phyloP scores from a whole-genome alignment of 2,329 filamentous ascomycete species.

The Fusarium heterosporum region DNA sequence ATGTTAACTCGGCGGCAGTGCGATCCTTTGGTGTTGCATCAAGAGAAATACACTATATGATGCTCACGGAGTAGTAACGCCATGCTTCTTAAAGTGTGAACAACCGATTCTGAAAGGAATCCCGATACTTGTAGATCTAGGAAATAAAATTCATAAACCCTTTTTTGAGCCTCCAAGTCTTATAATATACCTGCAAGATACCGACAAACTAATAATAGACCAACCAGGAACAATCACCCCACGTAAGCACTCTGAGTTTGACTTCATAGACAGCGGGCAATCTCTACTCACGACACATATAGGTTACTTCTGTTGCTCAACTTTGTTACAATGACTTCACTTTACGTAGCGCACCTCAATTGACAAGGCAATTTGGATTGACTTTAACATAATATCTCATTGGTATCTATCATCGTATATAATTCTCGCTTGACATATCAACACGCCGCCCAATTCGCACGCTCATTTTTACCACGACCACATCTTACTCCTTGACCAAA shows the following conservation, averaged over 20 bases:
- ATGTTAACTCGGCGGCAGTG: too few relatives aligned
- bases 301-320: too few relatives aligned
- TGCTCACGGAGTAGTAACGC: too few relatives aligned
- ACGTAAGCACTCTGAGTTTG: not conserved
- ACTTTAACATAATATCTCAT: not conserved
- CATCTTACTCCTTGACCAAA: conserved; percentile 43
- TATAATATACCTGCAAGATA: not conserved
- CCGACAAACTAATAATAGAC: not conserved
- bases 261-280: not conserved
- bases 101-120: too few relatives aligned
- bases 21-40: too few relatives aligned
- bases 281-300: not conserved
- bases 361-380: not conserved
- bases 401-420: conserved; percentile 9
- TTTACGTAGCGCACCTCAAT: not conserved
- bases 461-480: not conserved
- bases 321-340: not conserved
- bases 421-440: conserved; percentile 2
- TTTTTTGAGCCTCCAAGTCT: too few relatives aligned
- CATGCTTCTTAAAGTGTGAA: too few relatives aligned
- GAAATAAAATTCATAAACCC: too few relatives aligned
- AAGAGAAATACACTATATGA: too few relatives aligned
- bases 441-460: not conserved
- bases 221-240: not conserved
- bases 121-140: too few relatives aligned